Evolutionary conservation across 371 early-diverging fungal genomes (phyloP).

Genomic region (Smittium mucronatum): DNA sequence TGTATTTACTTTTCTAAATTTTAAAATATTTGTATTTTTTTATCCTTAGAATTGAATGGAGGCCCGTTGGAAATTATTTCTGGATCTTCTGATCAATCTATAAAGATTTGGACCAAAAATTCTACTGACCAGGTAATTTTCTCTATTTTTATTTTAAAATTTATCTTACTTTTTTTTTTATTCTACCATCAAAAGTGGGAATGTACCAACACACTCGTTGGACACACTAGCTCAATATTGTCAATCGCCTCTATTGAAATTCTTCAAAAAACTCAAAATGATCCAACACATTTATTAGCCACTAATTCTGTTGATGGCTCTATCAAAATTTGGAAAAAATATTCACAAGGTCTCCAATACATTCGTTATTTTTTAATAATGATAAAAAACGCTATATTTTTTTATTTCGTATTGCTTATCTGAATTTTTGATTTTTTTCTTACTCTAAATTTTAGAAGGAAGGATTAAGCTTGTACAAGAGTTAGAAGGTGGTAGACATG

Average conservation of each 20-base stretch:
- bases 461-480: constrained; percentile 47
- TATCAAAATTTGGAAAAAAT: constrained; percentile 55
- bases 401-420: background rate
- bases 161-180: constrained; percentile 6
- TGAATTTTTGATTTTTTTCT: background rate
- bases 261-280: constrained; percentile 4
- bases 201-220: constrained; percentile 52
- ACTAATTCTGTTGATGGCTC: constrained; percentile 76
- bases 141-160: background rate
- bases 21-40: constrained; percentile 2
- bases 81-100: constrained; percentile 70
- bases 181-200: constrained; percentile 36
- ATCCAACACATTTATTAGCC: constrained; percentile 42
- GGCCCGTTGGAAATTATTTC: constrained; percentile 44
- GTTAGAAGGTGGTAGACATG: constrained; percentile 50
- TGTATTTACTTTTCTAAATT: background rate
- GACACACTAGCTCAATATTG: constrained; percentile 55
- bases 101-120: constrained; percentile 54
- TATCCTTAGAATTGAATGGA: constrained; percentile 16
- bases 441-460: constrained; percentile 24
- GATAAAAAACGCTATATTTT: no score
- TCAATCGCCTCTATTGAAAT: constrained; percentile 43
- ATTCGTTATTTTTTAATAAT: background rate
- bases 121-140: constrained; percentile 20
- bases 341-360: constrained; percentile 14